Evolutionary conservation across 2,329 filamentous ascomycete genomes (phyloP), one percentile per base, ranked within the genome.

Genomic region (Ceratocystis destructans): DNA sequence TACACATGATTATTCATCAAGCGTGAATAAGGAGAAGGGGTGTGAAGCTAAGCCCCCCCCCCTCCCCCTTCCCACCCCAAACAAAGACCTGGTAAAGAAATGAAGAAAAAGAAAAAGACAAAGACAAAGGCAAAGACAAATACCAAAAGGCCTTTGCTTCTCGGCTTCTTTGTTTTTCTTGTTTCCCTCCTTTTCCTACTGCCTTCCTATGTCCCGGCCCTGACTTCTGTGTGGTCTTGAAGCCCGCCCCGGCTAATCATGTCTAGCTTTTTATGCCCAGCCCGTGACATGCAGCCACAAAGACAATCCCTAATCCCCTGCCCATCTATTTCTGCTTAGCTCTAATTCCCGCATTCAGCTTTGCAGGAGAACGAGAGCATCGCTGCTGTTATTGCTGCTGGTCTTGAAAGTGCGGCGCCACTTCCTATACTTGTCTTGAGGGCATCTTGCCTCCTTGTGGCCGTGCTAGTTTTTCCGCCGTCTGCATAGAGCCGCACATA

Each of bases 401-500:
- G 55, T 59, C 55, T 53, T 28, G 48, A 28, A 53, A 53, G 25
- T 25, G 22, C 48, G 55, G 55, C 55, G 55, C 55, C 55, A 59
- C 31, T 59, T 33, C 3, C 22, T 33, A n/a, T 20, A 8, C 22
- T 59, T 59, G 28, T 59, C 55, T 59, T 59, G 46, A 15, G 46
- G 17, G 5, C n/a, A n/a, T 53, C 48, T 22, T n/a, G 37, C 48
- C 48, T 53, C 15, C 25, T 59, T 33, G 25, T 31, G 55, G 55
- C 17, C 17, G 55, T 31, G 28, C 28, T 37, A n/a, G 17, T 37
- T 33, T 59, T 59, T 37, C 55, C 55, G 31, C 28, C 55, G 31
- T 37, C 55, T 59, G 55, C 55, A 59, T 37, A 59, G 55, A 59
- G 55, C 55, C 55, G 55, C 55, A 59, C 2, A 37, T 59, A 37